Evolutionary conservation across 495 filamentous ascomycete species (phyloP).

Genomic region (Chlorociboria aeruginascens): DNA sequence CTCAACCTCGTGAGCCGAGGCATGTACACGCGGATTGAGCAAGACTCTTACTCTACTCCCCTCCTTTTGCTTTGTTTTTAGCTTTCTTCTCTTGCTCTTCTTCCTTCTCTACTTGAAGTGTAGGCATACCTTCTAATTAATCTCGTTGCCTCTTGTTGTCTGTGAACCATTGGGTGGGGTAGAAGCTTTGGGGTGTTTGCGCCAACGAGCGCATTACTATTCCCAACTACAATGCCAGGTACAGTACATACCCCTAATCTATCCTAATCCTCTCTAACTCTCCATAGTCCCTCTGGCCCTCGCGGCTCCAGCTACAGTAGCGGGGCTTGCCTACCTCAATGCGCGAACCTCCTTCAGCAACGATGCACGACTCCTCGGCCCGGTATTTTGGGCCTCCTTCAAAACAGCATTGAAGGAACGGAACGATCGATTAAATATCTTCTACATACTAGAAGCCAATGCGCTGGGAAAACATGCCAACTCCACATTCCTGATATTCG

Average conservation of each 20-base stretch:
- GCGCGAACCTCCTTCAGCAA: slow-evolving; percentile 55
- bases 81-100: too few species aligned
- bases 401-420: slow-evolving; percentile 27
- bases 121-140: too few species aligned
- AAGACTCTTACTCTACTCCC: too few species aligned
- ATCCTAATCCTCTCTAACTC: not conserved
- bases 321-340: slow-evolving; percentile 66
- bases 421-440: slow-evolving; percentile 55
- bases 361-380: slow-evolving; percentile 46
- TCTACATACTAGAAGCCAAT: slow-evolving; percentile 65
- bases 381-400: slow-evolving; percentile 26
- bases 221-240: slow-evolving; percentile 1
- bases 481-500: slow-evolving; percentile 56
- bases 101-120: too few species aligned
- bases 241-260: not conserved
- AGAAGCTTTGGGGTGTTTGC: too few species aligned
- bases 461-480: slow-evolving; percentile 47
- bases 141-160: too few species aligned
- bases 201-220: too few species aligned
- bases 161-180: too few species aligned
- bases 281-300: slow-evolving; percentile 35
- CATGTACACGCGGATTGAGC: too few species aligned
- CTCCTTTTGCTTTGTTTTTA: too few species aligned
- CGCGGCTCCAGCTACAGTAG: slow-evolving; percentile 50
- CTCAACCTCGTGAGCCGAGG: too few species aligned